phyloP scores from a whole-genome alignment of 78 protist species.

The Neovahlkampfia damariscottae region DNA sequence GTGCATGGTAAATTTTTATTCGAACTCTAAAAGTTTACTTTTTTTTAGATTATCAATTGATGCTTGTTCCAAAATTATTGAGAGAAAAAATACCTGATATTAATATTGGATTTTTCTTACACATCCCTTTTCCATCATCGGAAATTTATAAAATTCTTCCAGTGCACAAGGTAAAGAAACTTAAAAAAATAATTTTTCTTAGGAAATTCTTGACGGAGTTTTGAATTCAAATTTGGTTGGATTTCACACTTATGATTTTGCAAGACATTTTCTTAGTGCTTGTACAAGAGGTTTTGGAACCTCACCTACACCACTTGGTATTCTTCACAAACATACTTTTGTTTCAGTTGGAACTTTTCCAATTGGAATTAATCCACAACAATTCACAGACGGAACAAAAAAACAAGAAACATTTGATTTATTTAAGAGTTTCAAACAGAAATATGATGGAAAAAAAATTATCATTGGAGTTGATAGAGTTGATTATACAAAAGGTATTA shows the following conservation, averaged over 20 bases:
- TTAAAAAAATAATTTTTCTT: too few relatives aligned
- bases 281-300: conserved; percentile 56
- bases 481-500: conserved; percentile 75
- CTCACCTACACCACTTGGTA: conserved; percentile 32
- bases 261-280: conserved; percentile 62
- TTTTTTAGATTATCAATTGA: conserved; percentile 78
- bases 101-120: conserved; percentile 74
- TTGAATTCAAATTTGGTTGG: conserved; percentile 62
- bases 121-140: conserved; percentile 76
- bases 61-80: conserved; percentile 67
- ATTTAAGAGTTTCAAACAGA: conserved; percentile 21
- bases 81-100: neutral
- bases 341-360: conserved; percentile 58
- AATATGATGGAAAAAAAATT: conserved; percentile 29
- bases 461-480: conserved; percentile 71
- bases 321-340: conserved; percentile 17
- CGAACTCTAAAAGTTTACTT: too few relatives aligned
- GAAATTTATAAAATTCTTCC: conserved; percentile 77
- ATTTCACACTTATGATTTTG: conserved; percentile 63
- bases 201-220: conserved; percentile 55
- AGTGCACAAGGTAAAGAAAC: conserved; percentile 38
- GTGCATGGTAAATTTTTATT: too few relatives aligned
- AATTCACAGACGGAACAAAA: conserved; percentile 22
- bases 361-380: conserved; percentile 57
- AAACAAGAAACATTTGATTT: neutral